phyloP scores from a whole-genome alignment of 768 basidiomycete species.

The Hydnomerulius pinastri region DNA sequence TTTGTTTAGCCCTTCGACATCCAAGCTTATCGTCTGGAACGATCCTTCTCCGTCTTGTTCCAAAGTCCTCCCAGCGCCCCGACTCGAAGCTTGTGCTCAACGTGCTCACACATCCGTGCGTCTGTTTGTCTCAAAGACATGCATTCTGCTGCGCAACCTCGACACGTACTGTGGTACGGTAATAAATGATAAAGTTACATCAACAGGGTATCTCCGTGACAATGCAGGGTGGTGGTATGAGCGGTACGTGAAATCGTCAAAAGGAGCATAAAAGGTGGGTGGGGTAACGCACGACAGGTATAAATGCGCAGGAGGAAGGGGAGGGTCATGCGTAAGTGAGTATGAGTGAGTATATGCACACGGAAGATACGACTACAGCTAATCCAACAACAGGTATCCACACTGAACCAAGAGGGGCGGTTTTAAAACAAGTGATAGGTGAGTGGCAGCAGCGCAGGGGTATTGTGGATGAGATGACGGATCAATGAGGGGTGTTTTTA shows the following conservation, averaged over 20 bases:
- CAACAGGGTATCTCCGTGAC: slow-evolving; percentile 40
- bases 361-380: slow-evolving; percentile 34
- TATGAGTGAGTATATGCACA: slow-evolving; percentile 29
- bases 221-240: slow-evolving; percentile 19
- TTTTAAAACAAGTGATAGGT: slow-evolving; percentile 14
- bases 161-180: slow-evolving; percentile 27
- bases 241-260: slow-evolving; percentile 36
- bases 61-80: too few species aligned
- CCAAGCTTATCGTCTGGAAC: too few species aligned
- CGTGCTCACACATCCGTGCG: neutral
- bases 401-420: slow-evolving; percentile 31
- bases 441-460: slow-evolving; percentile 32
- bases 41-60: too few species aligned
- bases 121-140: slow-evolving; percentile 33
- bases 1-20: neutral
- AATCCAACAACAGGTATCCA: slow-evolving; percentile 40
- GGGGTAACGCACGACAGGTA: slow-evolving; percentile 25
- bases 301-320: slow-evolving; percentile 1
- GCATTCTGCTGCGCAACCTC: slow-evolving; percentile 38
- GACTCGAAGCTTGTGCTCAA: too few species aligned
- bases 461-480: slow-evolving; percentile 29
- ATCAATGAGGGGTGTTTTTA: slow-evolving; percentile 25
- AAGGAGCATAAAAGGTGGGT: slow-evolving; percentile 22
- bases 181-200: slow-evolving; percentile 30
- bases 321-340: slow-evolving; percentile 23